Conservation (phyloP, 2,329 filamentous ascomycete species). For the Exophiala calicioides region DNA sequence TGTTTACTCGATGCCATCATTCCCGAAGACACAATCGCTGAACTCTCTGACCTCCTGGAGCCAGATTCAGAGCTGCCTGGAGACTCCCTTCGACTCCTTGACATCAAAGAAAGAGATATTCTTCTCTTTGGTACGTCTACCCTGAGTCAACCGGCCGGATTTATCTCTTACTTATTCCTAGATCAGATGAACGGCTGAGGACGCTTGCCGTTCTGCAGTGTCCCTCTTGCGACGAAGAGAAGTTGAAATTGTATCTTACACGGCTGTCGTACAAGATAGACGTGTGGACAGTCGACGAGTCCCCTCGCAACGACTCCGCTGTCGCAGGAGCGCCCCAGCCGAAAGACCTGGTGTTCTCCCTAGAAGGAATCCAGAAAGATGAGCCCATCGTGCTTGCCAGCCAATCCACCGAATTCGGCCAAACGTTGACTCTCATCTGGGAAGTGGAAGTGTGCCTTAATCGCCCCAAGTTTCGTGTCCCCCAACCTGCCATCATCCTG, state of each 20-base stretch:
- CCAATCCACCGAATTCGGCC: slow-evolving; percentile 43
- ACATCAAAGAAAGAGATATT: slow-evolving; percentile 52
- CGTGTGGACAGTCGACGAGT: slow-evolving; percentile 43
- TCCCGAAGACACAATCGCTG: slow-evolving; percentile 39
- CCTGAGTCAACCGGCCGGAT: not conserved
- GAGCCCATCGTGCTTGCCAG: slow-evolving; percentile 50
- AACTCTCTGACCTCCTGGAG: slow-evolving; percentile 19
- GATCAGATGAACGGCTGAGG: slow-evolving; percentile 57
- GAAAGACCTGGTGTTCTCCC: slow-evolving; percentile 47
- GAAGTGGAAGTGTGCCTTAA: slow-evolving; percentile 45
- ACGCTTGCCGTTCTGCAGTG: slow-evolving; percentile 55
- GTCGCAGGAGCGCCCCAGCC: slow-evolving; percentile 28
- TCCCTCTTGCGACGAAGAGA: slow-evolving; percentile 50
- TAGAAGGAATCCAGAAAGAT: slow-evolving; percentile 39
- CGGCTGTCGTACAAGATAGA: slow-evolving; percentile 55
- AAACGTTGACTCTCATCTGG: slow-evolving; percentile 45
- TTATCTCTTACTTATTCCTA: slow-evolving; percentile 51
- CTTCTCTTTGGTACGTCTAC: slow-evolving; percentile 42
- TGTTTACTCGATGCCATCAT: slow-evolving; percentile 47
- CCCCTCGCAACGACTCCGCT: slow-evolving; percentile 39
- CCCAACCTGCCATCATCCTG: slow-evolving; percentile 59
- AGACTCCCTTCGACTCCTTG: slow-evolving; percentile 47
- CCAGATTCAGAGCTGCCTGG: slow-evolving; percentile 40
- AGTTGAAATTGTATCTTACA: slow-evolving; percentile 51
- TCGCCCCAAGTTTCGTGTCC: slow-evolving; percentile 53